Evolutionary conservation across 345 rosid species (phyloP), one percentile per base, ranked within the genome.

Genomic region (Eucalyptus microcorys): DNA sequence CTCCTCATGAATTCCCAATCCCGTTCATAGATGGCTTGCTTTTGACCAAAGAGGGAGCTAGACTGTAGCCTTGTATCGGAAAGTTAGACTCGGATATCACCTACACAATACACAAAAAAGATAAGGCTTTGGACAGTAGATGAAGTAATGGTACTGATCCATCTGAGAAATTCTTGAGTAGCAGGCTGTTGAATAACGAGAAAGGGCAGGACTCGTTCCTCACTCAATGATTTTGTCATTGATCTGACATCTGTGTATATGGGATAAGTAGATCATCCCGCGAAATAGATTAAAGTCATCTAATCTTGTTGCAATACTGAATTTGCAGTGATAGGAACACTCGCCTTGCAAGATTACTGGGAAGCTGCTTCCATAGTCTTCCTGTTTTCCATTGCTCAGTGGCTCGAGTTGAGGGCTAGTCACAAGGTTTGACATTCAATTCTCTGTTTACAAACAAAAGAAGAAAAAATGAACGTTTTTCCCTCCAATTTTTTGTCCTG

Each of bases 361-460:
- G 98, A 97, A 94, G 96, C 99, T 59, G 99, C 93, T 68, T 91
- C 95, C 40, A 95, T 97, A 81, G 98, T 97, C 86, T 97, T 97
- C 90, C 92, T 97, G 76, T 96, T 96, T 94, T 91, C 96, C 47
- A 91, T 94, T 81, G 96, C 98, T 1, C 95, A 95, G 85, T 96
- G 99, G 99, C 97, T 97, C 16, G 96, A 97, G 85, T 88, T 97
- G 48, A 93, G 96, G 55, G 97, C 98, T 91, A 91, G 97, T 95
- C 94, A 94, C 89, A 97, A 95, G 97, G 98, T 95, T 59, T 14
- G 84, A 61, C 30, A 61, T 59, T 32, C 40, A 14, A 37, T 87
- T 43, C n/a, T 34, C 61, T 27, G 45, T 59, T 22, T 27, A 42
- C 37, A 9, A 45, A 61, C 37, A 55, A n/a, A 43, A 5, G 8